Evolutionary conservation across 495 filamentous ascomycete genomes (phyloP), one percentile per base, ranked within the genome.

Genomic region (Tuber indicum): DNA sequence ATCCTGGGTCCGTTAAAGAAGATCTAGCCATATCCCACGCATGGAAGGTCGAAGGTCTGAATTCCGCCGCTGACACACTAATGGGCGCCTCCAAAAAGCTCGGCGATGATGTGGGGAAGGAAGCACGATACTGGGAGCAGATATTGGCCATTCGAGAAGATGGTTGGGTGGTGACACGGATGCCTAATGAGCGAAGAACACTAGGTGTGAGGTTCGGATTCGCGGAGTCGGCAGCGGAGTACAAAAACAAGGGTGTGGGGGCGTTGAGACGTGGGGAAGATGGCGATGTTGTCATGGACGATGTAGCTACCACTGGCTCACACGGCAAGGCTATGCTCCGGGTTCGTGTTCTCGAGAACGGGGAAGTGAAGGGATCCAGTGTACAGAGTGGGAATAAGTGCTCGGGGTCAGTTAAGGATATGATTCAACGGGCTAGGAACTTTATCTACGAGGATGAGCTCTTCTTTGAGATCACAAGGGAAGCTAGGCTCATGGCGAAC

Each of bases 161-260:
- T 44, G 93, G 94, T 5, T 99, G 96, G 95, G 89, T 92, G 41
- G 82, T 97, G 12, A 93, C 89, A 79, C 87, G 91, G 41, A 81
- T 94, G 41, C 92, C 93, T 1, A 87, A 91, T 41, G 90, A 95
- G 52, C 87, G 87, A 73, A 89, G 93, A 81, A 91, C 90, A 3
- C 86, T 98, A 45, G 93, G 90, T 49, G 95, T 98, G 52, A 90
- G 90, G 75, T 97, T 93, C 86, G 96, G 96, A 17, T 97, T 97
- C 84, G 86, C 90, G 19, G 94, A 97, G 86, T 72, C 79, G 88
- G 92, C 93, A 58, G 88, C 90, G 7, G 86, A 91, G 16, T 98
- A 97, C 83, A 91, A 90, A 79, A 87, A 91, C 74, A 90, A 90
- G 26, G 94, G 94, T 10, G 86, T 97, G 3, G 93, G 92, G 32